A percentile compares a stretch with the other conserved stretches of the same genome.
phyloP scores from a whole-genome alignment of 768 basidiomycete species.

The Ephemerocybe angulata region DNA sequence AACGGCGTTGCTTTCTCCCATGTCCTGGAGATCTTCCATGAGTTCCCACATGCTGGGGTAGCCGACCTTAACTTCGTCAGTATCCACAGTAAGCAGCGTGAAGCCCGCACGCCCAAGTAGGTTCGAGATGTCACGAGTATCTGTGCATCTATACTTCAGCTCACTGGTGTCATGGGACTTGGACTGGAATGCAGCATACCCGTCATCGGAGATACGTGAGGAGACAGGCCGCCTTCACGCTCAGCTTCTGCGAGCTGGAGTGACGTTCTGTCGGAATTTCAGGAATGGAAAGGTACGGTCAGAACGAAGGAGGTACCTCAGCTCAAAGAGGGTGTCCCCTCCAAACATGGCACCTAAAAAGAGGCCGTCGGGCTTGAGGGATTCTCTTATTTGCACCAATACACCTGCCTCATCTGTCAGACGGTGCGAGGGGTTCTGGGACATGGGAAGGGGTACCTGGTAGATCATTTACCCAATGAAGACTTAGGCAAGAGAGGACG shows the following conservation, averaged over 20 bases:
- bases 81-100: slow-evolving; percentile 89
- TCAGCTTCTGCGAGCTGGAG: slow-evolving; percentile 93
- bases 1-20: slow-evolving; percentile 95
- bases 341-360: slow-evolving; percentile 95
- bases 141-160: slow-evolving; percentile 35
- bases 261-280: slow-evolving; percentile 59
- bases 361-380: slow-evolving; percentile 84
- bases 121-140: slow-evolving; percentile 90
- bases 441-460: slow-evolving; percentile 54
- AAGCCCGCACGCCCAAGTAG: slow-evolving; percentile 92
- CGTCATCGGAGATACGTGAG: slow-evolving; percentile 96
- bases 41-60: slow-evolving; percentile 98
- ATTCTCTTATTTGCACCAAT: slow-evolving; percentile 82
- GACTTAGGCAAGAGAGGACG: slow-evolving; percentile 82
- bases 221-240: slow-evolving; percentile 94
- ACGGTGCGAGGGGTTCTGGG: background rate
- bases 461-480: slow-evolving; percentile 98
- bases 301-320: slow-evolving; percentile 46
- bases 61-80: slow-evolving; percentile 85
- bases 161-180: background rate
- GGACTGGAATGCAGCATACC: slow-evolving; percentile 42
- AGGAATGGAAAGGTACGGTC: background rate
- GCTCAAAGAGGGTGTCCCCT: slow-evolving; percentile 93
- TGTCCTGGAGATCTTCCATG: slow-evolving; percentile 86
- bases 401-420: slow-evolving; percentile 46